Base-by-base conservation (phyloP, 2,329 filamentous ascomycete genomes). In the Simplicillium aogashimaense region DNA sequence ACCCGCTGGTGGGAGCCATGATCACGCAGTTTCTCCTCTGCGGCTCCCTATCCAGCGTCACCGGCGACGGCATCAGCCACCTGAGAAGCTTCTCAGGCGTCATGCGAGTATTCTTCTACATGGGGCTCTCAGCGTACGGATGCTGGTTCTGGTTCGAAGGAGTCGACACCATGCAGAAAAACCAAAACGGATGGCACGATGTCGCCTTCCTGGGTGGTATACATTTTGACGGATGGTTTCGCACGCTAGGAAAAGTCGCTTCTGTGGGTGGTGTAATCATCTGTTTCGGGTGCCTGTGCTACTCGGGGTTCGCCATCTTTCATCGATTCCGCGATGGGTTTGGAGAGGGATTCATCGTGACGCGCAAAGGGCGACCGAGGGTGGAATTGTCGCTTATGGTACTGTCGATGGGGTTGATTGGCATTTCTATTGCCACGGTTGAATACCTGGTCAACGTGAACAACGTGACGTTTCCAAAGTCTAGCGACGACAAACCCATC, bases 31-130 rank as follows among this genome's bases (percentile, higher is more conserved):
- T 51, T 15, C 47, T 53, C 20, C 46, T 53, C 12, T 50, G 48
- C 44, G 50, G 51, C 40, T 52, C 51, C 2, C 39, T 52, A 5
- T 53, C 47, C 11, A 53, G 51, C 42, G 35, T 53, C 7, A 53
- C 50, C 2, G 50, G 50, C 42, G 49, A 52, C 31, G 50, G 50
- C 37, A 42, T 53, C 42, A 41, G 38, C 36, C 41, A 50, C 34
- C 42, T 51, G 7, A 42, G 43, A 9, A 41, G 44, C 32, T 20
- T 48, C 4, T 49, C 50, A 3, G 51, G 51, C 44, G 36, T 48
- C 18, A 42, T 48, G n/a, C 47, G 51, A 11, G 17, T 49, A 18
- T 4, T 49, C 25, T 51, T 53, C 33, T 52, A 53, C 41, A 41
- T 36, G 5, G 51, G 45, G 7, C 29, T 53, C 3, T 47, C 51